Base-by-base conservation (phyloP, 129 eudicot species). In the Lonicera japonica region DNA sequence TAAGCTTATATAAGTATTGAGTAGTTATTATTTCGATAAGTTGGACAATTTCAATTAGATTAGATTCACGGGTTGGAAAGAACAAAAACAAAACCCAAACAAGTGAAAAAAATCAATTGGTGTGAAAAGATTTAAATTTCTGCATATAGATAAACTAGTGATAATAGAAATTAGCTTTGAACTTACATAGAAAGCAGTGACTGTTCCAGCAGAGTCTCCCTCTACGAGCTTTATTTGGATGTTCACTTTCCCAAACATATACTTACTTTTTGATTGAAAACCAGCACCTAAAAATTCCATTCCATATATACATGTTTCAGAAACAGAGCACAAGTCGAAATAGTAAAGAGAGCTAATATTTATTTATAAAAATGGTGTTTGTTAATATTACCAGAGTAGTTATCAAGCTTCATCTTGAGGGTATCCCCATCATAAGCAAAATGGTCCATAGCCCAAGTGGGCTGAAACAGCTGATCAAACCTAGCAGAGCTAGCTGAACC, bases 141-240 rank as follows among this genome's bases (percentile, higher is more conserved):
- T 10, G 50, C 50, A 43, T 43, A 10, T 43, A 8, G 1, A 43
- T 3, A 10, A 43, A 43, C 3, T 11, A 14, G 50, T 10, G 16
- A 4, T 38, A 38, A 14, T 43, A 14, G 20, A 25, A 18, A 51
- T n/a, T 48, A 21, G 5, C n/a, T 10, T 43, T 21, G 22, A 16
- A 38, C 84, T 76, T 59, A 94, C 99, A 66, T 94, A 94, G 75
- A 82, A 94, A 55, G 99, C 99, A 64, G 96, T 94, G 41, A 94
- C 99, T 12, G 99, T 94, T 56, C 99, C 99, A 13, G 99, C 99
- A n/a, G 99, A 94, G 61, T 94, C 99, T 21, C 96, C 99, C 63
- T 72, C 89, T 3, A 94, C 96, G 15, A 94, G 95, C 80, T 85
- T 94, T 60, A 94, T 88, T 70, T 88, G 91, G 57, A 79, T 60